phyloP scores from a whole-genome alignment of 2,329 filamentous ascomycete genomes.

The Berkeleyomyces rouxiae region DNA sequence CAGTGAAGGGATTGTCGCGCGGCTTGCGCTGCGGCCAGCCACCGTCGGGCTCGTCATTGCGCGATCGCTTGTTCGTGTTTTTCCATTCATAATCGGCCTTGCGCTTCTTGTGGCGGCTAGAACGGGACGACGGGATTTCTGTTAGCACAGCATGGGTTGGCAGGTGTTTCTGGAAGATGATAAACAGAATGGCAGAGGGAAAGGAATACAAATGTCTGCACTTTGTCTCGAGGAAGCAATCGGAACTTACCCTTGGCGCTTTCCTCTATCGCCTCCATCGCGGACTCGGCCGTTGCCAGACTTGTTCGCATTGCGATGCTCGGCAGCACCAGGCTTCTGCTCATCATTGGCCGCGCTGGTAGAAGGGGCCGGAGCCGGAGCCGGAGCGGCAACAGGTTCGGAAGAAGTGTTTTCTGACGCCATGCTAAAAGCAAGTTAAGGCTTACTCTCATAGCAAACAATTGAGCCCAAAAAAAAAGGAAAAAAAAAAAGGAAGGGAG shows the following conservation, averaged over 20 bases:
- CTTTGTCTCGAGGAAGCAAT: background rate
- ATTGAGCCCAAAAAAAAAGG: background rate
- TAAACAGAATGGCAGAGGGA: background rate
- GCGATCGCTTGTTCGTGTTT: constrained; percentile 10
- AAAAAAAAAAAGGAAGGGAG: background rate
- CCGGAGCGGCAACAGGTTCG: constrained; percentile 3
- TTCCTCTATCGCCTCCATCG: constrained; percentile 5
- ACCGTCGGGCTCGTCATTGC: constrained; percentile 12
- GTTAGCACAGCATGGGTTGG: constrained; percentile 12
- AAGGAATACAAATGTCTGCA: background rate
- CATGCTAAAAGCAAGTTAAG: constrained; percentile 6
- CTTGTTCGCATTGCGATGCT: constrained; percentile 1
- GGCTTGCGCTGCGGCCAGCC: constrained; percentile 13
- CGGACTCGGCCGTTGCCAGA: background rate
- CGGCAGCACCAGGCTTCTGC: constrained; percentile 2
- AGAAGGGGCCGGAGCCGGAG: constrained; percentile 1
- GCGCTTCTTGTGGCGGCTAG: constrained; percentile 13
- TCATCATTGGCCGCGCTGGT: background rate
- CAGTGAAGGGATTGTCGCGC: constrained; percentile 33
- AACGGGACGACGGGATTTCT: background rate
- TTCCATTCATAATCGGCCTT: constrained; percentile 12
- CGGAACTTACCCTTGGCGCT: constrained; percentile 10
- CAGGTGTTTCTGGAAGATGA: background rate
- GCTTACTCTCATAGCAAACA: constrained; percentile 6
- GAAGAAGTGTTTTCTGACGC: constrained; percentile 11